Base-by-base conservation (phyloP, 768 basidiomycete species). In the Hemileccinum impolitum region DNA sequence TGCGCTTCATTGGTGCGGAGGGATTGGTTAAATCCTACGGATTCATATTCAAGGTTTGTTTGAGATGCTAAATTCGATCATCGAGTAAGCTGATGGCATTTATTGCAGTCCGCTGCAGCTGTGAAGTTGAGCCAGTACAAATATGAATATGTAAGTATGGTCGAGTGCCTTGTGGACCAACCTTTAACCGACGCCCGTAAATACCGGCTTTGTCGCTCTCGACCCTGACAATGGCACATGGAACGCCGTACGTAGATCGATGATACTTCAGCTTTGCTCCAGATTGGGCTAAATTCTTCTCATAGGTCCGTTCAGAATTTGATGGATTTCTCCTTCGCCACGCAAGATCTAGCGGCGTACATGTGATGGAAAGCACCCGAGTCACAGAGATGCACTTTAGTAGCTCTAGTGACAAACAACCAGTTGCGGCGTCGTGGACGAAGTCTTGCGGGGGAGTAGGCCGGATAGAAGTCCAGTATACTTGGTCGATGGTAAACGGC, bases 61-160 rank as follows among this genome's bases (percentile, higher is more conserved):
- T 3, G 6, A 25, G 19, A 25, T 17, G 15, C 14, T 13, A 14
- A 9, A 12, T 36, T 4, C 4, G 9, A 5, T 3, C 10, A 14
- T 10, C 11, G 3, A 13, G 25, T n/a, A 26, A 36, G 3, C 34
- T 31, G 31, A 32, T 11, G 18, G 3, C 8, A 2, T 30, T 23
- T 6, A 8, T 28, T 10, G 10, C 25, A 48, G 47, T 39, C 47
- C 11, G 47, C 32, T 26, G 47, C 47, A 17, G 47, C 32, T 8
- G 32, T 48, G 21, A 48, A 48, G 39, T 32, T 41, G 7, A 48
- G 6, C 32, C 47, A 48, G 26, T 35, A 41, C 39, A 48, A 41
- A 39, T 43, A 43, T 4, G 48, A 45, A 35, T 37, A 23, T 85
- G 36, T 18, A 83, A 84, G 47, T 41, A 15, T 7, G 19, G 15